Conservation (phyloP, 257 asterid species). For the Plantago major region DNA sequence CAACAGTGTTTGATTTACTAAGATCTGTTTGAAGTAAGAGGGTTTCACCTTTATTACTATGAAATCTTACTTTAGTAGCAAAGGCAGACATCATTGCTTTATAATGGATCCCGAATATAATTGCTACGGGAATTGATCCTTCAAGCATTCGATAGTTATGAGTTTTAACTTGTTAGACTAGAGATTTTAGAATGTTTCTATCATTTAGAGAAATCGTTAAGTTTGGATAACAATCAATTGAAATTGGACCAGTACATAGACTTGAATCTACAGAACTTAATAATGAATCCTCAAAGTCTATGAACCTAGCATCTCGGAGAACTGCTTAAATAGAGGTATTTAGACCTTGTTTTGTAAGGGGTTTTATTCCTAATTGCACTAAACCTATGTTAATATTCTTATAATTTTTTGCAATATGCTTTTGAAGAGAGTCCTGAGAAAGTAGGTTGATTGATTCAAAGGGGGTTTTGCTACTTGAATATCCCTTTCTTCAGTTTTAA, state of each 20-base stretch:
- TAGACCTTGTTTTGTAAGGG: constrained; percentile 5
- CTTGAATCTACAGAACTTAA: not conserved
- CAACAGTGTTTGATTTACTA: not conserved
- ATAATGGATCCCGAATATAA: not conserved
- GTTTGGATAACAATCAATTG: constrained; percentile 7
- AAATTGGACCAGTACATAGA: not conserved
- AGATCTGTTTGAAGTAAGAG: not conserved
- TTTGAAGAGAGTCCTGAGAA: not conserved
- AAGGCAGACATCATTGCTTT: not conserved
- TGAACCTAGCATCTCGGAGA: not conserved
- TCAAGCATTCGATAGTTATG: not conserved
- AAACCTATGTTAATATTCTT: not conserved
- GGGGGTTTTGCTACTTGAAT: not conserved
- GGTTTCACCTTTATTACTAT: not conserved
- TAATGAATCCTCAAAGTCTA: not conserved
- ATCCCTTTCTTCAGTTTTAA: not conserved
- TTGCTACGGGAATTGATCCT: not conserved
- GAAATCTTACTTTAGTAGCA: not conserved
- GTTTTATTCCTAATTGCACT: constrained; percentile 9
- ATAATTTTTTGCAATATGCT: not conserved
- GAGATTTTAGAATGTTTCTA: constrained; percentile 7
- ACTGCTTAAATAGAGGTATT: not conserved
- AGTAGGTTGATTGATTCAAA: not conserved
- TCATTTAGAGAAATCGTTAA: not conserved
- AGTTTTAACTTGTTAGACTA: constrained; percentile 7